Base-by-base conservation (phyloP, 164 flowering plant genomes). In the Kalanchoe fedtschenkoi region DNA sequence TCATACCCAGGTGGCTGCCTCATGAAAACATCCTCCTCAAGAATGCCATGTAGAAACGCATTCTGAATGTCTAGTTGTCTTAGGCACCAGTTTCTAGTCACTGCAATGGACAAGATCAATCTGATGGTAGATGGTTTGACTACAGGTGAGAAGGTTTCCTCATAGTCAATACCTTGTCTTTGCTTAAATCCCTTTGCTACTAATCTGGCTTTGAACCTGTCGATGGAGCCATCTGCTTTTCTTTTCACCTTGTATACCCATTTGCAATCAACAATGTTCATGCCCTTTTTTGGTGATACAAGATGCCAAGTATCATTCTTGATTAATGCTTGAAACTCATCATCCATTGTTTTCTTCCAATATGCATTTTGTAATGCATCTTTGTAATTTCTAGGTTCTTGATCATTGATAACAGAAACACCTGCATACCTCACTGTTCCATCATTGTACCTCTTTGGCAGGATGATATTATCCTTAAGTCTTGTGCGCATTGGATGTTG, bases 161-260 rank as follows among this genome's bases (percentile, higher is more conserved):
- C 6, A 22, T 65, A 65, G 15, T 65, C 56, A 14, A 65, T 2
- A 0, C 62, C 57, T 1, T 8, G 5, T 16, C 11, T 10, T 43
- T 65, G 68, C 21, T 58, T 24, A 15, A 42, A 65, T 0, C 68
- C 62, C 16, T 58, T 65, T 14, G 68, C 62, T 6, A 65, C 57
- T 1, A 58, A n/a, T 7, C 43, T 41, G 17, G 68, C 68, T 34
- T 65, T 60, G 39, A 19, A 11, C 5, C 62, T 0, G 0, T 34
- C 30, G 4, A 60, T n/a, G 1, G 46, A n/a, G 14, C n/a, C 60
- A 33, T 19, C 43, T 3, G 44, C 16, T 0, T 38, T 19, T 1
- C 16, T 1, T 16, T 60, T 60, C 6, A 60, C 7, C 4, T 9
- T 21, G n/a, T 8, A 60, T 8, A 60, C 41, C 47, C 51, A 60